Evolutionary conservation across 2,329 filamentous ascomycete genomes (phyloP).

Genomic region (Botrytis squamosa): DNA sequence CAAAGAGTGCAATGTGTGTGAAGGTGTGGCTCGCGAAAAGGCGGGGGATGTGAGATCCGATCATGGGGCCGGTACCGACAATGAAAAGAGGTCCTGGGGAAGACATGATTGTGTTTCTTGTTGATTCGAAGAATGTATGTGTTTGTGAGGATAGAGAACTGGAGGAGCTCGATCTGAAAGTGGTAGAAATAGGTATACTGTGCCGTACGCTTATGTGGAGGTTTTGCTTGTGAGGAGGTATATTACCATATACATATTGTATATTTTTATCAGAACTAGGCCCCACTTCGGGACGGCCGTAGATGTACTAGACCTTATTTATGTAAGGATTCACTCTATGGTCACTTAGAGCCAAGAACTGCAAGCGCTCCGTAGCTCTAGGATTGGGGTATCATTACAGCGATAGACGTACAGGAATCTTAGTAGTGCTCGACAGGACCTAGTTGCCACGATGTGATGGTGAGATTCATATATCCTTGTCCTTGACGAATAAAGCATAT

Average conservation of each 20-base stretch:
- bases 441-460: neutral
- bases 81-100: conserved; percentile 17
- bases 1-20: conserved; percentile 15
- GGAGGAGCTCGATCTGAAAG: neutral
- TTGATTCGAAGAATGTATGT: neutral
- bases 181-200: neutral
- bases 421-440: neutral
- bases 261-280: neutral
- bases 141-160: neutral
- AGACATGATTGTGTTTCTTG: conserved; percentile 8
- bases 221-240: neutral
- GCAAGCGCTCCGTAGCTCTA: neutral
- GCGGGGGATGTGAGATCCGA: conserved; percentile 18
- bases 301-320: neutral
- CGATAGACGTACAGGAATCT: neutral
- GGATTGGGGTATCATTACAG: neutral
- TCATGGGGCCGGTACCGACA: conserved; percentile 20
- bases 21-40: conserved; percentile 10
- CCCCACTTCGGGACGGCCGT: neutral
- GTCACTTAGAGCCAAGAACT: neutral
- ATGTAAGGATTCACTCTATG: neutral
- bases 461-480: neutral
- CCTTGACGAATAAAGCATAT: neutral
- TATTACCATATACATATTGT: conserved; percentile 2
- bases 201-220: neutral